Conservation (phyloP, 371 early-diverging fungal species). For the Lichtheimia ornata region DNA sequence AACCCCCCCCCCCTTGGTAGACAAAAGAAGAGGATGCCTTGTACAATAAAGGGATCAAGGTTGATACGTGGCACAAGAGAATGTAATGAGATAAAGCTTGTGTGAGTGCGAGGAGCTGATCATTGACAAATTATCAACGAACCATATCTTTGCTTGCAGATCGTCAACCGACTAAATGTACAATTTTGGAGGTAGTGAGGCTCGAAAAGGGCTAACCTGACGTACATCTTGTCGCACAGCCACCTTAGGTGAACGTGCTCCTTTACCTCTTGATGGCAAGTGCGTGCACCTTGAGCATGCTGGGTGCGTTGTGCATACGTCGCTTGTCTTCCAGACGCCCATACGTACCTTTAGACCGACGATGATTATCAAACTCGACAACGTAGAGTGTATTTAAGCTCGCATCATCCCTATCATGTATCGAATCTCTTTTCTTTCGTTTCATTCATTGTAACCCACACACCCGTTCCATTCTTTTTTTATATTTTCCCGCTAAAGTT, state of each 20-base stretch:
- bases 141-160: neutral
- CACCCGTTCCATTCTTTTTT: conserved; percentile 3
- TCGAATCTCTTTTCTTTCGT: neutral
- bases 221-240: neutral
- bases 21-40: too few relatives aligned
- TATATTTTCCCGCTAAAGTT: neutral
- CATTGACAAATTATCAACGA: neutral
- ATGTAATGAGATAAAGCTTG: neutral
- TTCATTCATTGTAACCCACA: neutral
- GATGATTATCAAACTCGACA: neutral
- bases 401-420: neutral
- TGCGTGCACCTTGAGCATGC: neutral
- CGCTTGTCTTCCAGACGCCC: neutral
- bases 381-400: neutral
- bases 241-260: neutral
- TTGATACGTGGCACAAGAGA: neutral
- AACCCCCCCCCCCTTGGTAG: too few relatives aligned
- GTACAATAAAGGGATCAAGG: too few relatives aligned
- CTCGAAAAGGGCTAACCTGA: conserved; percentile 2
- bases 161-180: neutral
- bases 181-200: too few relatives aligned
- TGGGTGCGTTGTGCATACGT: neutral
- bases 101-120: neutral
- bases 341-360: neutral
- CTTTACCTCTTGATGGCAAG: conserved; percentile 2